Evolutionary conservation across 345 rosid genomes (phyloP), one percentile per base, ranked within the genome.

Genomic region (Brassica juncea): DNA sequence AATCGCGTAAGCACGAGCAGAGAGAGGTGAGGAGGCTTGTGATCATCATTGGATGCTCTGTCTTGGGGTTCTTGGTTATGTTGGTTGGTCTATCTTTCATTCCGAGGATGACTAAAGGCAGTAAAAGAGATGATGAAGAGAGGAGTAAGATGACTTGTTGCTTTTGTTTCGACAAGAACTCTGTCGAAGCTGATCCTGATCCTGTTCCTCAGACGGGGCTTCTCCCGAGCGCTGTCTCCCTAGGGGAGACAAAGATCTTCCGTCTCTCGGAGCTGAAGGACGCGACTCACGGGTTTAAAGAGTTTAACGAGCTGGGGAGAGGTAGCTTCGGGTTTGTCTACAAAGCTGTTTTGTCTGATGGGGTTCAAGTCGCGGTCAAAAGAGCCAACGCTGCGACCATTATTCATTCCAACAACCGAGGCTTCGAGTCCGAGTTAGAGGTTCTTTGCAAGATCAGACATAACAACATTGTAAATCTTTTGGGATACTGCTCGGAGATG

Each of bases 381-480:
- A 87, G 98, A 71, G 98, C 98, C 0, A 94, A 94, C 52, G 99
- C 99, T 9, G 97, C 94, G 54, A 94, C 98, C 0, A 94, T 94
- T 68, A 94, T 94, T 65, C 99, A 88, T 81, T 85, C 89, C 1
- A 94, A 90, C 28, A 89, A 81, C 80, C 74, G 97, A 66, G 97
- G 90, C 19, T 94, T 92, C 14, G 99, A 94, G 78, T 85, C 88
- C 57, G 97, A 94, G 82, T 72, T 94, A 64, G 96, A 91, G 77
- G 73, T 90, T 61, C 90, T 94, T 8, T 88, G 97, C 87, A 88
- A 87, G 39, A 82, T 86, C 78, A 80, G 97, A 58, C 99, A 94
- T 82, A 75, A 79, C 70, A 90, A 94, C 68, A 90, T 92, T 1
- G 97, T 94, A 75, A 94, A 94, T 86, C 71, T 94, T 79, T 80